Base-by-base conservation (phyloP, 805 yeast species). In the Cephaloascus albidus region DNA sequence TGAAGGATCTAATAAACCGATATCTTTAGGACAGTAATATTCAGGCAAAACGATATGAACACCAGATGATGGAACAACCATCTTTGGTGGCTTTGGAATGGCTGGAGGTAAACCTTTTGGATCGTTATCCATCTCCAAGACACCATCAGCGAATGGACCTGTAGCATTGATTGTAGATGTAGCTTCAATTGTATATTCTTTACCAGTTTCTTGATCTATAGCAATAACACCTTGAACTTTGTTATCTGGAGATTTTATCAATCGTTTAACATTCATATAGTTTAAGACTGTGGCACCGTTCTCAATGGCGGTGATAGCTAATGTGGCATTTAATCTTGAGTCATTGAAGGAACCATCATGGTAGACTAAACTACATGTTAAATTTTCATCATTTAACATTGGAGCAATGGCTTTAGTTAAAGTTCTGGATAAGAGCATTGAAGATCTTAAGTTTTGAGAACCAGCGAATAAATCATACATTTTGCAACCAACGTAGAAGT, bases 341-440 rank as follows among this genome's bases (percentile, higher is more conserved):
- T 89, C 97, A 61, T 89, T 89, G 61, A 89, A 94, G 27, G 88
- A 71, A 50, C 97, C 97, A 60, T 89, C 97, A 61, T 89, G 96
- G 68, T 90, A 89, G 40, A 90, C 94, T 50, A 93, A 72, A 38
- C 93, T 85, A 35, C 95, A 96, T 63, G 85, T 89, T 61, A 90
- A 74, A 46, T 78, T 76, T 35, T 78, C 68, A 43, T 76, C 75
- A 55, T 85, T 88, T 53, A 89, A 69, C 84, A 85, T 85, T 38
- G 96, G 97, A 53, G 90, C 93, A 40, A 79, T 70, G 45, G 81
- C 83, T 38, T 75, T 53, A 20, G 95, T 82, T 43, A 74, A 70
- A 38, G 75, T 68, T 45, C 79, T 74, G 33, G 85, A 71, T 57
- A 87, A 69, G 45, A 87, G 59, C 52, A 85, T 88, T 20, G 94